Conservation (phyloP, 2,329 filamentous ascomycete genomes). For the Epicoccum nigrum region DNA sequence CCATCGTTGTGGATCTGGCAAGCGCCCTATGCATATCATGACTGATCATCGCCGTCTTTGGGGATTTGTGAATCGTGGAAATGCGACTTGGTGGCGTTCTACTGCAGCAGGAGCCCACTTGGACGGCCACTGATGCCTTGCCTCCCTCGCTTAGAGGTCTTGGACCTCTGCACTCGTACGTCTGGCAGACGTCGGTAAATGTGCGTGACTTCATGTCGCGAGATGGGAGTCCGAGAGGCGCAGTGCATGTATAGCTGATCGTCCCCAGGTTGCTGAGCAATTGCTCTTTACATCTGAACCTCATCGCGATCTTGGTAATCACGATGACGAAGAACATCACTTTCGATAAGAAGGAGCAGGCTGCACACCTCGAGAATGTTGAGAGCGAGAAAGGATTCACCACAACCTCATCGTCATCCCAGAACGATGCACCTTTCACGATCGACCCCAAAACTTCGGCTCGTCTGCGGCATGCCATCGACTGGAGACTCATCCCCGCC, state of each 20-base stretch:
- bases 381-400: slow-evolving; percentile 29
- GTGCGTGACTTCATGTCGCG: background rate
- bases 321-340: slow-evolving; percentile 22
- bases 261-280: slow-evolving; percentile 1
- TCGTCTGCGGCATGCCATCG: slow-evolving; percentile 30
- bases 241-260: slow-evolving; percentile 13
- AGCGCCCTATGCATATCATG: slow-evolving; percentile 7
- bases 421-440: slow-evolving; percentile 13
- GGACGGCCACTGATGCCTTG: slow-evolving; percentile 2
- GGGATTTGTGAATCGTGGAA: slow-evolving; percentile 11
- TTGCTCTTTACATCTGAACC: background rate
- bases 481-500: slow-evolving; percentile 33
- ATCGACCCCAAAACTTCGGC: slow-evolving; percentile 27
- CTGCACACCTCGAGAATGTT: slow-evolving; percentile 27
- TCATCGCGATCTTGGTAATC: background rate
- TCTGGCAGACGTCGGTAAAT: slow-evolving; percentile 7
- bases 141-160: slow-evolving; percentile 8
- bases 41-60: slow-evolving; percentile 9
- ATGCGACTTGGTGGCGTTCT: slow-evolving; percentile 3
- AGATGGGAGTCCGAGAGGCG: background rate
- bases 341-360: slow-evolving; percentile 18
- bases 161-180: background rate
- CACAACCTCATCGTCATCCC: slow-evolving; percentile 15
- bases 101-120: background rate
- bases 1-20: slow-evolving; percentile 2